Conservation (phyloP, 345 rosid species). For the Aquilaria sinensis region DNA sequence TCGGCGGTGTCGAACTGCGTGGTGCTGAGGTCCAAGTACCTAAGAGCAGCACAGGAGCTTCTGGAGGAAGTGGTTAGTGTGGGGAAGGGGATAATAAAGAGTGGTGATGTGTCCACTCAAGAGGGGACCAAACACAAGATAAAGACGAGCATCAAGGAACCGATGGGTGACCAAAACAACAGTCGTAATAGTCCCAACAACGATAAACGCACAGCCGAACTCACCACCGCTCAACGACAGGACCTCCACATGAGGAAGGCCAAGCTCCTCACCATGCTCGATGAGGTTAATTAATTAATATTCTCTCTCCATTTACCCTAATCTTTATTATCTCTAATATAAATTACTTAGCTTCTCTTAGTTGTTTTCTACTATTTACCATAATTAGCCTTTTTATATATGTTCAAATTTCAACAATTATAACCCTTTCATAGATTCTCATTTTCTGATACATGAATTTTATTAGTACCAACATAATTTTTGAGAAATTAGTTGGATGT, state of each 20-base stretch:
- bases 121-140: constrained; percentile 18
- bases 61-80: constrained; percentile 62
- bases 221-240: constrained; percentile 43
- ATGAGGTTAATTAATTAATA: constrained; percentile 38
- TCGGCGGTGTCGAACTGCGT: constrained; percentile 29
- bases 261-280: constrained; percentile 58
- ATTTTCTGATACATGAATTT: too few relatives aligned
- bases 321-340: not conserved
- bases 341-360: not conserved
- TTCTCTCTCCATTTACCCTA: not conserved
- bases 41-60: constrained; percentile 67
- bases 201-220: constrained; percentile 21
- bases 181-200: constrained; percentile 11
- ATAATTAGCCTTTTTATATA: too few relatives aligned
- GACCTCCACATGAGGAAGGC: constrained; percentile 61
- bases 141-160: constrained; percentile 16
- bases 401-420: too few relatives aligned
- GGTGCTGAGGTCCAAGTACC: constrained; percentile 49
- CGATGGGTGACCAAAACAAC: constrained; percentile 8
- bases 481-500: too few relatives aligned
- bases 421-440: too few relatives aligned
- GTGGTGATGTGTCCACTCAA: constrained; percentile 2
- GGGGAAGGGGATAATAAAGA: constrained; percentile 22
- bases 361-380: not conserved
- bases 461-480: too few relatives aligned